Evolutionary conservation across 352 stramenopile genomes (phyloP).

Genomic region (Elongisporangium prolatum): DNA sequence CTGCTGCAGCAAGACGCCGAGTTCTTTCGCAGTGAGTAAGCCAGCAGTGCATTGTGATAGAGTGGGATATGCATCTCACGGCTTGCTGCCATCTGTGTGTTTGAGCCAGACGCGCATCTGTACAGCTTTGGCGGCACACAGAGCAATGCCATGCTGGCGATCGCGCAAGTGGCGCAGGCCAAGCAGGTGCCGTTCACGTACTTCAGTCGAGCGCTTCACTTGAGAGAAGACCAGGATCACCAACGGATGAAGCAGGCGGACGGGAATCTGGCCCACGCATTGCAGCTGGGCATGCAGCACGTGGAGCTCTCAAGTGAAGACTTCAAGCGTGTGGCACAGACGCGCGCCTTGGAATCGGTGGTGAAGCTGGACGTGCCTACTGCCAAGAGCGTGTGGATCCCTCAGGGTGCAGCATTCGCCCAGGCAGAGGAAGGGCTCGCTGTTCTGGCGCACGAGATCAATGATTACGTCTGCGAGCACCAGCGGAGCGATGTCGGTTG

Average conservation of each 20-base stretch:
- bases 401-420: slow-evolving; percentile 64
- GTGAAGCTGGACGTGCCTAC: background rate
- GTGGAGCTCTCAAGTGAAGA: slow-evolving; percentile 32
- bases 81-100: background rate
- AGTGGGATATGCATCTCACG: background rate
- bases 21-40: slow-evolving; percentile 43
- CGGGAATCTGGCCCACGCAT: slow-evolving; percentile 45
- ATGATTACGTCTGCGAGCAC: slow-evolving; percentile 60
- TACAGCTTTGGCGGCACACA: slow-evolving; percentile 76
- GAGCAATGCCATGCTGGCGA: slow-evolving; percentile 84
- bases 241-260: background rate
- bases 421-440: slow-evolving; percentile 55
- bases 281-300: slow-evolving; percentile 61
- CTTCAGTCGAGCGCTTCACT: slow-evolving; percentile 49
- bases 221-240: background rate
- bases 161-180: slow-evolving; percentile 74
- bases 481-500: slow-evolving; percentile 8
- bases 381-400: slow-evolving; percentile 37
- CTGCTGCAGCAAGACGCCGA: slow-evolving; percentile 55
- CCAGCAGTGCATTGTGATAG: background rate
- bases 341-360: slow-evolving; percentile 30
- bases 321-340: slow-evolving; percentile 42
- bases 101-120: slow-evolving; percentile 33
- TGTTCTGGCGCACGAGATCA: slow-evolving; percentile 64
- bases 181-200: slow-evolving; percentile 81